Evolutionary conservation across 345 rosid genomes (phyloP).

Genomic region (Geranium rotundifolium): DNA sequence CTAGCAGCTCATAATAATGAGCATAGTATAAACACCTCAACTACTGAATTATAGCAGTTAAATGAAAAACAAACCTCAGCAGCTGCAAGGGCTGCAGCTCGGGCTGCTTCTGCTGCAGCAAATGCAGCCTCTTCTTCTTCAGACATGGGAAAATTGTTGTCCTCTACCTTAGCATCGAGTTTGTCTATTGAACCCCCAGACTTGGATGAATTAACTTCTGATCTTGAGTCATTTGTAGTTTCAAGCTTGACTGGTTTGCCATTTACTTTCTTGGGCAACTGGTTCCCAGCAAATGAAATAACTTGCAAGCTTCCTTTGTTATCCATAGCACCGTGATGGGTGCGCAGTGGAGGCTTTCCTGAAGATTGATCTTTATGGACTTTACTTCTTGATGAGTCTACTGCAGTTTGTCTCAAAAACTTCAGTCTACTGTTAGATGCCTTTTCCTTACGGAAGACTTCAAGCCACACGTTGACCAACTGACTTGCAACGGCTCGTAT

Average conservation of each 20-base stretch:
- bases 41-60: slow-evolving; percentile 1
- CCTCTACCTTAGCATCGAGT: slow-evolving; percentile 31
- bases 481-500: slow-evolving; percentile 99
- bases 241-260: slow-evolving; percentile 27
- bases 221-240: slow-evolving; percentile 17
- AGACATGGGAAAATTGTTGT: slow-evolving; percentile 42
- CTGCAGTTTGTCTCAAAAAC: slow-evolving; percentile 33
- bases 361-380: slow-evolving; percentile 27
- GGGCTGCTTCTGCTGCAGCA: slow-evolving; percentile 92
- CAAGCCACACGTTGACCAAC: slow-evolving; percentile 92
- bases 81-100: slow-evolving; percentile 72
- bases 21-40: background rate
- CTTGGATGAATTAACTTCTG: slow-evolving; percentile 16
- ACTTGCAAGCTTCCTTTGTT: slow-evolving; percentile 32
- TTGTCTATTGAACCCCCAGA: slow-evolving; percentile 19
- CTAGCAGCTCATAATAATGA: slow-evolving; percentile 1
- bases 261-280: slow-evolving; percentile 32
- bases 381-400: slow-evolving; percentile 45
- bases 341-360: slow-evolving; percentile 45
- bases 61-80: slow-evolving; percentile 63
- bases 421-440: slow-evolving; percentile 46
- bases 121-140: slow-evolving; percentile 89
- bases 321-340: slow-evolving; percentile 33
- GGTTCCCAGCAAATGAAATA: slow-evolving; percentile 27
- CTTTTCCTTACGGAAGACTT: slow-evolving; percentile 90